These are phyloP conservation scores for Hypsizygus ulmarius DNA, from an alignment of 1,284 basidiomycete species.

Conservation along the genomic window DNA sequence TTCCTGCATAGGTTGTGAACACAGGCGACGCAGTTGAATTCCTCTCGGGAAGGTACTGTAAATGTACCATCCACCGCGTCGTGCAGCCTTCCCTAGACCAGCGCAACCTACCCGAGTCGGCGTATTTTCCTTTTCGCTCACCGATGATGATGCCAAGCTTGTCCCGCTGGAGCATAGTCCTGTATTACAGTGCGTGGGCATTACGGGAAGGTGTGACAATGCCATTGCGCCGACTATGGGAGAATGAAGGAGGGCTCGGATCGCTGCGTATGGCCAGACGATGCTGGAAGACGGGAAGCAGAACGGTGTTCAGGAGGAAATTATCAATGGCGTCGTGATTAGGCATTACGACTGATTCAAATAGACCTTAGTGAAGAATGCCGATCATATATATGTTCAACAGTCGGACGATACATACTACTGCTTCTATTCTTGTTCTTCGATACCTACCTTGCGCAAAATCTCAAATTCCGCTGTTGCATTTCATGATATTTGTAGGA, in stretches of 20 bases:
- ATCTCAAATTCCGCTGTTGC: too few relatives aligned
- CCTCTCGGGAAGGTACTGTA: constrained; percentile 41
- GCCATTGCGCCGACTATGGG: constrained; percentile 29
- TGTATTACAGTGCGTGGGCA: constrained; percentile 21
- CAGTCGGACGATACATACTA: too few relatives aligned
- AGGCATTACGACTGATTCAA: constrained; percentile 40
- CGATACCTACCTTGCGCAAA: too few relatives aligned
- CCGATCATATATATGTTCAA: too few relatives aligned
- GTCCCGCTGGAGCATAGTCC: constrained; percentile 20
- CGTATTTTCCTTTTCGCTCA: constrained; percentile 21
- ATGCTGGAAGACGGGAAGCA: constrained; percentile 23
- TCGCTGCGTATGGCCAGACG: constrained; percentile 27
- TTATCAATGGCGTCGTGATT: constrained; percentile 40
- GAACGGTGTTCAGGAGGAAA: constrained; percentile 40
- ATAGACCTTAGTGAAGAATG: too few relatives aligned
- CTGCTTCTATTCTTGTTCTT: too few relatives aligned
- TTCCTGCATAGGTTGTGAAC: constrained; percentile 17
- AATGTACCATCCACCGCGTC: constrained; percentile 32
- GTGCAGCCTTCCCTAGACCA: constrained; percentile 23
- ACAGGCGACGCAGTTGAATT: constrained; percentile 45
- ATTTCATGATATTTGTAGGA: too few relatives aligned
- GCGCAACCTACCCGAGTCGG: constrained; percentile 18
- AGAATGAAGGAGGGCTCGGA: constrained; percentile 26
- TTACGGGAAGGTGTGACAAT: constrained; percentile 18
- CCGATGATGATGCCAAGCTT: constrained; percentile 23